These are phyloP conservation scores for Lactarius evosmus DNA, from an alignment of 768 basidiomycete species.

Conservation along the genomic window DNA sequence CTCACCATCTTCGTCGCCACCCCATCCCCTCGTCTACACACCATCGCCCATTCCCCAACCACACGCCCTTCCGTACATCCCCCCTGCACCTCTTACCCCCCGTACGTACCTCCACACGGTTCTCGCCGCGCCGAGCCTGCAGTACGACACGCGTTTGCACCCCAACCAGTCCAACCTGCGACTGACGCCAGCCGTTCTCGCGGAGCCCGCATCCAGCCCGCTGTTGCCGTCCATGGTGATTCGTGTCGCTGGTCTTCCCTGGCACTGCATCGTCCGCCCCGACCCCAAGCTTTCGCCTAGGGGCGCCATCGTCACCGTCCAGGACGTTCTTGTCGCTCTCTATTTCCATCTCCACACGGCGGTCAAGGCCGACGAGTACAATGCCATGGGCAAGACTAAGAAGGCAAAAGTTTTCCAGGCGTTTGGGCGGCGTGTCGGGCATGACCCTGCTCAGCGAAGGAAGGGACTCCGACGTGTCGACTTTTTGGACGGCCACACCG, in stretches of 20 bases:
- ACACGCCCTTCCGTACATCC: neutral
- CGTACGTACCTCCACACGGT: neutral
- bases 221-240: neutral
- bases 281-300: conserved; percentile 2
- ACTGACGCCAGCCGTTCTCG: neutral
- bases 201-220: conserved; percentile 5
- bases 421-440: conserved; percentile 12
- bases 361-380: conserved; percentile 11
- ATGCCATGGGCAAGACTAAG: neutral
- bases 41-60: conserved; percentile 3
- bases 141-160: conserved; percentile 4
- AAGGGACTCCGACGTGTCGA: conserved; percentile 18
- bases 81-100: neutral
- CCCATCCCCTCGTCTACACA: conserved; percentile 2
- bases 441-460: conserved; percentile 4
- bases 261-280: neutral
- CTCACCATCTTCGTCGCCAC: neutral
- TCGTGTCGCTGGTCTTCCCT: conserved; percentile 13
- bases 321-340: conserved; percentile 4
- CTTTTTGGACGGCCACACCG: conserved; percentile 2
- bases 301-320: conserved; percentile 9
- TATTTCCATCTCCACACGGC: conserved; percentile 15
- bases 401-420: neutral
- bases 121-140: neutral
- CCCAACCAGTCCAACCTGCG: neutral